A percentile compares a stretch with the other conserved stretches of the same genome.
phyloP scores from a whole-genome alignment of 345 rosid genomes.

The Salix suchowensis region DNA sequence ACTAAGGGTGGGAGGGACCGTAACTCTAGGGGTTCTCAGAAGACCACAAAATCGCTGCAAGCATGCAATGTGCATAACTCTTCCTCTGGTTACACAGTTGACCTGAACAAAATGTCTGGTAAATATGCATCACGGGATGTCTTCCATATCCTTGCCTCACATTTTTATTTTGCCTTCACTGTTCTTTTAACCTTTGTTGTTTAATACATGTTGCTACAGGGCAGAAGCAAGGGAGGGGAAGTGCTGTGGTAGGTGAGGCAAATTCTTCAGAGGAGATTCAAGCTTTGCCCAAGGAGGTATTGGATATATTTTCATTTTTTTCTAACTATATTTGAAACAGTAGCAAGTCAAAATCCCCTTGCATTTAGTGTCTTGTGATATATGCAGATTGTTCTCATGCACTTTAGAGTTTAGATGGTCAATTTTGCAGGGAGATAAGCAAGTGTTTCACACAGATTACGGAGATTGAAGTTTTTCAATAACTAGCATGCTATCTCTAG shows the following conservation, averaged over 20 bases:
- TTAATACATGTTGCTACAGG: conserved; percentile 34
- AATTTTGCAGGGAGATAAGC: neutral
- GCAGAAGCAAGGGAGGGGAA: conserved; percentile 49
- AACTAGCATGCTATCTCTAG: neutral
- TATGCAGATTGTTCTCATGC: neutral
- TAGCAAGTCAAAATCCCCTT: conserved; percentile 1
- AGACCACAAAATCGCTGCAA: conserved; percentile 73
- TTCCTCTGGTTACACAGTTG: conserved; percentile 30
- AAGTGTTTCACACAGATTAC: neutral
- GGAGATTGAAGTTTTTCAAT: neutral
- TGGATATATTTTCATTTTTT: neutral
- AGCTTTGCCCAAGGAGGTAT: conserved; percentile 82
- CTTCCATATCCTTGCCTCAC: neutral
- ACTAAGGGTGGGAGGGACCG: conserved; percentile 70
- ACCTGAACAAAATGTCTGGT: conserved; percentile 38
- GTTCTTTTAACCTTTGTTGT: neutral
- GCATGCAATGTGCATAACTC: conserved; percentile 49
- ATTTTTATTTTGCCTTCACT: neutral
- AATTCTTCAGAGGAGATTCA: conserved; percentile 48
- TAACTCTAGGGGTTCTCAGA: conserved; percentile 41
- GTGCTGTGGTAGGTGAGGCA: conserved; percentile 33
- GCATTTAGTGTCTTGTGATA: neutral
- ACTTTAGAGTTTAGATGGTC: neutral
- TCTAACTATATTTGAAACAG: neutral
- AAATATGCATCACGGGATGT: conserved; percentile 7